Base-by-base conservation (phyloP, 2,329 filamentous ascomycete species). In the Trichoderma sp. region DNA sequence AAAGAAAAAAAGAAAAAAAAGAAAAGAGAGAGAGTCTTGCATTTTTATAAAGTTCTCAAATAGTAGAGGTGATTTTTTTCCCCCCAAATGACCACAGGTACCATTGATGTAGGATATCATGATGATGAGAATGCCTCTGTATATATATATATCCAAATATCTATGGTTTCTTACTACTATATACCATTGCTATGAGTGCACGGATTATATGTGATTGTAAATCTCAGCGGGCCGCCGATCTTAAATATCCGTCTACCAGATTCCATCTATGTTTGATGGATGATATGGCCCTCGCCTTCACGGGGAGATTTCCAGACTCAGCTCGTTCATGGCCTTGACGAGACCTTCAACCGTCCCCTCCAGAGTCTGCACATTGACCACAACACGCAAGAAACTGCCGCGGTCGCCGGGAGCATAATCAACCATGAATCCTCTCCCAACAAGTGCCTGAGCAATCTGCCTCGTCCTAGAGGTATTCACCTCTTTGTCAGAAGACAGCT, bases 351-450 rank as follows among this genome's bases (percentile, higher is more conserved):
- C 80, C 0, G 86, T 88, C 5, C 78, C 79, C 69, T 73, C 75
- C 58, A 84, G 73, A 12, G 86, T 88, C 79, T 86, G 84, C 63
- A 80, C 81, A 72, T 88, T 88, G 5, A 88, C 82, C 48, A 88
- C 86, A 1, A 87, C 84, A n/a, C 86, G 80, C 75, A 88, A 84
- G 74, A 88, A 87, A 73, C 82, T 84, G 2, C 86, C 86, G 69
- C 76, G 78, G 7, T 82, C 79, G 2, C 86, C 86, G 0, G 86
- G 86, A n/a, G 86, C 84, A 71, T 87, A 88, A 72, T 88, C 86
- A 0, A 87, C 77, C 86, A 88, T 88, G 78, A 85, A 88, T 0
- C 86, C 86, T 56, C 85, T 77, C 3, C 72, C 70, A 13, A 87
- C 80, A 70, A 88, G 76, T 71, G 74, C 79, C 59, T 77, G 75